phyloP scores from a whole-genome alignment of 177 flowering plant species.

The Vitis hybrid region DNA sequence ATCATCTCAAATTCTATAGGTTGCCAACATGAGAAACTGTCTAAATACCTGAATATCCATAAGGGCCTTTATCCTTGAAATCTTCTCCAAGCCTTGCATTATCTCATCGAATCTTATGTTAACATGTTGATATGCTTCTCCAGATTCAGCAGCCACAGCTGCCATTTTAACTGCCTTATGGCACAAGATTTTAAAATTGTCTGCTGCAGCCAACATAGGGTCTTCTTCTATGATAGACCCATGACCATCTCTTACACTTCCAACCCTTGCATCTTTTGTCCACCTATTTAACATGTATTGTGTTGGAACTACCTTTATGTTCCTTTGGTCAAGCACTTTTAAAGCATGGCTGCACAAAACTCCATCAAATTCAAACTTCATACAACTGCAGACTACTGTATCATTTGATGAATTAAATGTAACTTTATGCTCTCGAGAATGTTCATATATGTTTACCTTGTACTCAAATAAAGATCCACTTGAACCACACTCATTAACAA shows the following conservation, averaged over 20 bases:
- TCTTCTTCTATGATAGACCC: conserved; percentile 11
- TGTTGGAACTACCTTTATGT: conserved; percentile 32
- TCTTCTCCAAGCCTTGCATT: conserved; percentile 33
- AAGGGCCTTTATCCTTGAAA: not conserved
- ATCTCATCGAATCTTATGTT: conserved; percentile 29
- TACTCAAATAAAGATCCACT: conserved; percentile 22
- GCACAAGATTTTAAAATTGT: conserved; percentile 30
- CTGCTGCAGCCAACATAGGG: conserved; percentile 20
- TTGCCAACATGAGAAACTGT: too few species aligned
- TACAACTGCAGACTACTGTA: conserved; percentile 28
- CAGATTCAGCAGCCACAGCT: conserved; percentile 35
- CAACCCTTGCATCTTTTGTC: conserved; percentile 35
- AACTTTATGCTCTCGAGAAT: conserved; percentile 18
- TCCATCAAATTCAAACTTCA: conserved; percentile 35
- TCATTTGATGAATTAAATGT: conserved; percentile 24
- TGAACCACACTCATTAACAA: conserved; percentile 23
- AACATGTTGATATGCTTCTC: conserved; percentile 29
- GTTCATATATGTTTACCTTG: conserved; percentile 26
- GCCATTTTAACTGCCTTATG: conserved; percentile 22
- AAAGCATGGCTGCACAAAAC: conserved; percentile 37
- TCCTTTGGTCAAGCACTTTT: conserved; percentile 33
- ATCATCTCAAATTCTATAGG: too few species aligned
- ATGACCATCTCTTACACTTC: conserved; percentile 7
- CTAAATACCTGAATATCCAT: too few species aligned
- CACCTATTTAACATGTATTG: conserved; percentile 33